Evolutionary conservation across 352 stramenopile genomes (phyloP), one percentile per base, ranked within the genome.

Genomic region (Pythium graminicola): DNA sequence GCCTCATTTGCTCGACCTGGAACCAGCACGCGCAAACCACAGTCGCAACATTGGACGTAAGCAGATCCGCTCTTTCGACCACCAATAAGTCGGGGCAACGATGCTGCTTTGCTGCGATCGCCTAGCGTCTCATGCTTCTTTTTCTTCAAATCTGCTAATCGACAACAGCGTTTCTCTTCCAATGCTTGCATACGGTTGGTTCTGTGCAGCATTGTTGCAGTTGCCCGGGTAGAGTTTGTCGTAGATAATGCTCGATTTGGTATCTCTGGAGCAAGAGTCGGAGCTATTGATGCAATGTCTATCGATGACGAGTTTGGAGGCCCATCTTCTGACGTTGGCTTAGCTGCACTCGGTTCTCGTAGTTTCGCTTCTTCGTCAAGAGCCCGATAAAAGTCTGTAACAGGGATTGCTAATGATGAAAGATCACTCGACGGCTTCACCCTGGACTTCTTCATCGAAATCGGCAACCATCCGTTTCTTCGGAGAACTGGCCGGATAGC

Each of bases 61-160:
- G 58, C 70, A 2, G 76, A 86, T 0, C 81, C 76, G 31, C 76
- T 87, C 48, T 85, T 87, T 0, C 68, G 59, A 0, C 81, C 81
- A n/a, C 81, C 81, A 68, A 93, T 87, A 13, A 93, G 52, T 4
- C 81, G 58, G 6, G 81, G 81, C 3, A 93, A 48, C 0, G 57
- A 60, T 4, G 71, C 54, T 1, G 64, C 74, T 51, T 82, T 83
- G 31, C 70, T 57, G 3, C 54, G 64, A 57, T 93, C 70, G 5
- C 79, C 81, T 13, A 86, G 45, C 0, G 73, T 74, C 20, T 76
- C 55, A 11, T 81, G 77, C 39, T 89, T 90, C 16, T 77, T 61
- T 10, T 71, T 68, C 22, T 85, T 70, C 0, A 93, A 53, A 2
- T 52, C 33, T 0, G 28, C 41, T 2, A 92, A 49, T 17, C 70